These are phyloP conservation scores for Xylariaceae sp. DNA, from an alignment of 2,329 filamentous ascomycete species.

Conservation along the genomic window DNA sequence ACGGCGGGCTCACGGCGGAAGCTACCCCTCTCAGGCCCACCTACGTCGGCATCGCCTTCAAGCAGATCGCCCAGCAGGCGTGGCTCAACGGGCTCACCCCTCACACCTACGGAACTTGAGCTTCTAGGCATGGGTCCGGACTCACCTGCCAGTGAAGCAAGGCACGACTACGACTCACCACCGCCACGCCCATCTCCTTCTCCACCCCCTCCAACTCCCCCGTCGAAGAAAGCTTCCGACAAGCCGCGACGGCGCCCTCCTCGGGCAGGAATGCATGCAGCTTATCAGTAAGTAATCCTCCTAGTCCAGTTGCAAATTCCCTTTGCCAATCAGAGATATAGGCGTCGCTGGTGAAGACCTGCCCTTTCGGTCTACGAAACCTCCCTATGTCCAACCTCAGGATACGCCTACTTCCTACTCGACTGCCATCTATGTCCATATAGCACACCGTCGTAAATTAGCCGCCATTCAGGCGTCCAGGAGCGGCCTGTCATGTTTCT, in stretches of 20 bases:
- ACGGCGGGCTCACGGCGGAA: not conserved
- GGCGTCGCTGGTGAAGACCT: conserved; percentile 23
- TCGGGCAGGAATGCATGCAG: conserved; percentile 21
- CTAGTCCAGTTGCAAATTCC: not conserved
- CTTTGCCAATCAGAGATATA: conserved; percentile 15
- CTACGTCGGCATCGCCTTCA: conserved; percentile 8
- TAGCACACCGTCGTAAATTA: too few species aligned
- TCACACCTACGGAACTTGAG: conserved; percentile 28
- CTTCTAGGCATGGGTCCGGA: conserved; percentile 26
- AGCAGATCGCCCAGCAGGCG: conserved; percentile 10
- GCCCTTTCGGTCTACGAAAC: not conserved
- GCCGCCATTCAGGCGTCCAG: too few species aligned
- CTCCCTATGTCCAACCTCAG: not conserved
- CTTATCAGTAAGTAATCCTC: conserved; percentile 24
- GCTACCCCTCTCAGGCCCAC: conserved; percentile 1
- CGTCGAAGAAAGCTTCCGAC: conserved; percentile 19
- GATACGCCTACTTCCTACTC: too few species aligned
- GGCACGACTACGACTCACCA: conserved; percentile 9
- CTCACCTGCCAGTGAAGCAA: conserved; percentile 20
- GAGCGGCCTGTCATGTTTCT: too few species aligned
- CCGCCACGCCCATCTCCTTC: conserved; percentile 15
- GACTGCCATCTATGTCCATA: too few species aligned
- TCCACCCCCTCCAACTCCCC: conserved; percentile 15
- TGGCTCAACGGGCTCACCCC: conserved; percentile 21
- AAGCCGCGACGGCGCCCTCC: too few species aligned